Evolutionary conservation across 805 yeast species (phyloP), one percentile per base, ranked within the genome.

Genomic region (Blastobotrys terrestris): DNA sequence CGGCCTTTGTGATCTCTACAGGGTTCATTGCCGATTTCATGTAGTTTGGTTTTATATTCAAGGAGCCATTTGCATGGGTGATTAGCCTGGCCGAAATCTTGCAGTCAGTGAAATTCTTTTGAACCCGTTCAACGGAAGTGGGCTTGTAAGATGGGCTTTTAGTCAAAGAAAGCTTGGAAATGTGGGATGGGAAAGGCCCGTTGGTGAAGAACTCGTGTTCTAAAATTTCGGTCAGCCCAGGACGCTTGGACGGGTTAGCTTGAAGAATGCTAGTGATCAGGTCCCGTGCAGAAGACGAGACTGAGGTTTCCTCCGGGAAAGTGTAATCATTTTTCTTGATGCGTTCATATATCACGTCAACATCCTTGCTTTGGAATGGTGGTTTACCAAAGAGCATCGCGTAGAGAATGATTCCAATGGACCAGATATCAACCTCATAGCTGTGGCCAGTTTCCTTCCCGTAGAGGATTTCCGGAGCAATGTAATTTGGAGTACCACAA

Each of bases 401-500:
- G 66, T 84, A 94, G 75, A 94, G 77, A 89, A 94, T 94, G 54
- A 94, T 87, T 55, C 99, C 99, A 59, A 90, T 82, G 7, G 99
- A 95, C 99, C 99, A 94, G 55, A 90, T 81, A 68, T 94, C 99
- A 43, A 90, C 97, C 68, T 90, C 97, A 65, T 82, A 91, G 49
- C 95, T 83, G 68, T 94, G 99, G 6, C 98, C 99, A 11, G 81
- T 77, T 14, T 60, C 60, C 63, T 89, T 89, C 26, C 96, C 95
- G 42, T 90, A 87, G 58, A 94, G 77, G 19, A 94, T 96, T 73
- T 94, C 99, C 5, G 99, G 99, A 0, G 99, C 97, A 66, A 94
- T 94, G 68, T 94, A 94, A 71, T 94, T 94, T 55, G 99, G 99
- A 20, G 99, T 94, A 51, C 99, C 99, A 70, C 99, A 94, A 52